phyloP scores from a whole-genome alignment of 1,284 basidiomycete genomes.

The Paramarasmius palmivorus region DNA sequence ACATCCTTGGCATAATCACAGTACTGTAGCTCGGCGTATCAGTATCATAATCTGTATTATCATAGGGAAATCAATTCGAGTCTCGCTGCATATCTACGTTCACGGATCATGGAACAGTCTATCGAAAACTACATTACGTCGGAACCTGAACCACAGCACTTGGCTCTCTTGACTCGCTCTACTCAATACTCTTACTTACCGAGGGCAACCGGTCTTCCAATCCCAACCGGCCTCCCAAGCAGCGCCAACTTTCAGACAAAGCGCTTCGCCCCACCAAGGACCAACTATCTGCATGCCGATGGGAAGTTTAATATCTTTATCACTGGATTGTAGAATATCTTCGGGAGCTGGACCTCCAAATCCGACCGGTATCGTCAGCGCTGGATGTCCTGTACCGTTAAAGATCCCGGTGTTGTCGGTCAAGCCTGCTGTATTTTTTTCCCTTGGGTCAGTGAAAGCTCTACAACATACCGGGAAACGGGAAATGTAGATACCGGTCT shows the following conservation, averaged over 20 bases:
- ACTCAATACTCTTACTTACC: neutral
- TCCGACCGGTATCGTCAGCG: slow-evolving; percentile 25
- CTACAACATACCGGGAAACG: slow-evolving; percentile 21
- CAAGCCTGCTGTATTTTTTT: slow-evolving; percentile 12
- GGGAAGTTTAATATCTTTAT: slow-evolving; percentile 23
- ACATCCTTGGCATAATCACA: too few species aligned
- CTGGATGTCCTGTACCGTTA: slow-evolving; percentile 27
- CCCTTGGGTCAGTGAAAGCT: slow-evolving; percentile 9
- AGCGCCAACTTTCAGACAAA: neutral
- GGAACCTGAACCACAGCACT: neutral
- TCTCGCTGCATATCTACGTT: too few species aligned
- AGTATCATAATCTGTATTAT: too few species aligned
- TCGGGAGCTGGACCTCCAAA: slow-evolving; percentile 20
- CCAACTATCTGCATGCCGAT: slow-evolving; percentile 28
- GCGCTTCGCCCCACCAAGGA: slow-evolving; percentile 24
- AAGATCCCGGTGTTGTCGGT: slow-evolving; percentile 20
- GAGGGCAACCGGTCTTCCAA: neutral
- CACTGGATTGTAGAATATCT: slow-evolving; percentile 19
- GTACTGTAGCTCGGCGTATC: too few species aligned
- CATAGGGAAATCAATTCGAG: too few species aligned
- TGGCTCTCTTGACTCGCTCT: neutral
- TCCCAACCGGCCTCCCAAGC: slow-evolving; percentile 7
- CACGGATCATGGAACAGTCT: too few species aligned
- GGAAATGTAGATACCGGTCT: slow-evolving; percentile 11
- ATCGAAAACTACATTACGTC: too few species aligned